Evolutionary conservation across 2,329 filamentous ascomycete genomes (phyloP).

Genomic region (Ceratocystis smalleyi): DNA sequence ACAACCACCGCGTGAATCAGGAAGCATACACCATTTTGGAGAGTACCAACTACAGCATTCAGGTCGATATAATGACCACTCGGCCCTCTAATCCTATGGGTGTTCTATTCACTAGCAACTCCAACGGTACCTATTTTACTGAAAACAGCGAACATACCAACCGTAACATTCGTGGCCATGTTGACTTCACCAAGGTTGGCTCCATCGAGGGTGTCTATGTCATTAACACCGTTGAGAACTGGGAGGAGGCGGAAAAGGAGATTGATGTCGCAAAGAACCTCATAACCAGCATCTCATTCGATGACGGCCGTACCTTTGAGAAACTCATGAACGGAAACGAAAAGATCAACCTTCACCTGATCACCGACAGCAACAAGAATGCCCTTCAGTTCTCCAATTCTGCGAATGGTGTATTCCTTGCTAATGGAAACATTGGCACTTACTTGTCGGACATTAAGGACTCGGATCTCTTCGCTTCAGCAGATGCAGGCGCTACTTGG

Average conservation of each 20-base stretch:
- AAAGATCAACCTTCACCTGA: constrained; percentile 74
- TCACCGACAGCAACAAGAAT: constrained; percentile 67
- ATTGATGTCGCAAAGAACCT: constrained; percentile 46
- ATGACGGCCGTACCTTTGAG: constrained; percentile 80
- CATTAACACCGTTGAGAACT: constrained; percentile 80
- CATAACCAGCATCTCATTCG: constrained; percentile 75
- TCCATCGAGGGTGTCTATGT: constrained; percentile 86
- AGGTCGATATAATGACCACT: constrained; percentile 76
- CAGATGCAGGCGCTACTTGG: constrained; percentile 83
- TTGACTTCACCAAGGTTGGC: constrained; percentile 90
- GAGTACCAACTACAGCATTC: constrained; percentile 94
- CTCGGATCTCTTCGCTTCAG: constrained; percentile 72
- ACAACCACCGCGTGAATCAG: constrained; percentile 53
- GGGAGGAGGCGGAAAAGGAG: constrained; percentile 50
- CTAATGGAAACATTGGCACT: constrained; percentile 75
- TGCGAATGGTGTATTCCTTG: constrained; percentile 86
- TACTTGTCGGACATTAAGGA: constrained; percentile 54
- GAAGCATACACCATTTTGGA: constrained; percentile 88
- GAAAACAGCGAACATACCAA: constrained; percentile 88
- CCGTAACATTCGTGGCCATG: constrained; percentile 55
- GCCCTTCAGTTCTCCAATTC: constrained; percentile 87
- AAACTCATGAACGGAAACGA: constrained; percentile 51
- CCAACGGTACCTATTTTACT: constrained; percentile 90
- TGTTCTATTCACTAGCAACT: constrained; percentile 86
- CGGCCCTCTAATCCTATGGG: constrained; percentile 58